phyloP scores from a whole-genome alignment of 805 yeast species.

The Blastobotrys peoriensis region DNA sequence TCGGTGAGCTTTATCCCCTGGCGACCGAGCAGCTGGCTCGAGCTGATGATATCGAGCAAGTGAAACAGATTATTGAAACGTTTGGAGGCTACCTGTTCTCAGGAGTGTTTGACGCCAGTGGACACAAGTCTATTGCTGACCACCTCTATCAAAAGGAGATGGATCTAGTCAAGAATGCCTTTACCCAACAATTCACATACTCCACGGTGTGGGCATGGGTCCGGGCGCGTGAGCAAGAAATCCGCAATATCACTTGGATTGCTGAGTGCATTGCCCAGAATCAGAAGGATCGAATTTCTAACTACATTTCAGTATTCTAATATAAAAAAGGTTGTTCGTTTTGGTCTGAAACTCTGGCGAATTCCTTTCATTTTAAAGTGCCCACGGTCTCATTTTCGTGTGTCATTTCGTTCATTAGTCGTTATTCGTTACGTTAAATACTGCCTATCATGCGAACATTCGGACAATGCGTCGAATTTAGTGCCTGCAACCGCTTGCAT shows the following conservation, averaged over 20 bases:
- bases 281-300: slow-evolving; percentile 88
- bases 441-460: too few relatives aligned
- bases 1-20: slow-evolving; percentile 82
- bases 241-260: slow-evolving; percentile 97
- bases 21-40: slow-evolving; percentile 60
- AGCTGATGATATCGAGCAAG: slow-evolving; percentile 81
- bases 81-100: slow-evolving; percentile 26
- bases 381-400: too few relatives aligned
- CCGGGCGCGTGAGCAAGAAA: slow-evolving; percentile 92
- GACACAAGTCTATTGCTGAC: slow-evolving; percentile 72
- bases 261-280: slow-evolving; percentile 99
- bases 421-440: too few relatives aligned
- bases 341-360: background rate
- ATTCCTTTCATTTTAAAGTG: background rate
- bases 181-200: slow-evolving; percentile 92
- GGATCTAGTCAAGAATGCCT: slow-evolving; percentile 86
- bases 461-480: slow-evolving; percentile 68
- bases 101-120: slow-evolving; percentile 41
- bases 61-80: slow-evolving; percentile 39
- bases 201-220: slow-evolving; percentile 96
- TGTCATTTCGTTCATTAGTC: too few relatives aligned
- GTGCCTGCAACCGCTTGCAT: slow-evolving; percentile 42
- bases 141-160: slow-evolving; percentile 89
- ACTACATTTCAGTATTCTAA: slow-evolving; percentile 81
- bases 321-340: too few relatives aligned